These are phyloP conservation scores for Aspergillus ostianus DNA, from an alignment of 495 filamentous ascomycete species.

Conservation along the genomic window DNA sequence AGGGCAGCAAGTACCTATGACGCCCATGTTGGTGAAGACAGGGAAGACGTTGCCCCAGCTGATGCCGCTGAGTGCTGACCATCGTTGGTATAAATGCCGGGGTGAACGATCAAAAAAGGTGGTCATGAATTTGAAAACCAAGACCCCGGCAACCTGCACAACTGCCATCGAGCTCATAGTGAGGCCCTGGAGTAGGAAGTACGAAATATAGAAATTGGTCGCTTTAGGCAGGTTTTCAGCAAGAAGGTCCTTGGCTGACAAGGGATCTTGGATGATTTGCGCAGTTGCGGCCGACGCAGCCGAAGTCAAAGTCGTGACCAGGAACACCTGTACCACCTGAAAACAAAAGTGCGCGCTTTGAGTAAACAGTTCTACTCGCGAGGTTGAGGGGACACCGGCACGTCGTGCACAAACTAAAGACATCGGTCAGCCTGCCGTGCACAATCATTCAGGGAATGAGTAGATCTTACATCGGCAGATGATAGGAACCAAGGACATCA, in stretches of 20 bases:
- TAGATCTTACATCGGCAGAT: constrained; percentile 66
- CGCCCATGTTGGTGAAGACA: constrained; percentile 81
- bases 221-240: constrained; percentile 72
- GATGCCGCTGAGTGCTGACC: constrained; percentile 58
- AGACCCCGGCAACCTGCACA: constrained; percentile 69
- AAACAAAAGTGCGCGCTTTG: constrained; percentile 90
- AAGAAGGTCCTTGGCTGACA: constrained; percentile 59
- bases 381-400: constrained; percentile 71
- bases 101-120: constrained; percentile 63
- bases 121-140: constrained; percentile 73
- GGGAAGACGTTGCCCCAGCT: constrained; percentile 86
- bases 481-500: constrained; percentile 86
- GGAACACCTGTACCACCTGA: constrained; percentile 88
- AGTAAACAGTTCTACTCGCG: constrained; percentile 77
- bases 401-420: constrained; percentile 64
- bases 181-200: constrained; percentile 86
- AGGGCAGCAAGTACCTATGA: constrained; percentile 59
- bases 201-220: constrained; percentile 89
- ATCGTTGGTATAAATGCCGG: constrained; percentile 60
- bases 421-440: constrained; percentile 10
- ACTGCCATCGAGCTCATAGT: constrained; percentile 68
- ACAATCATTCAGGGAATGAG: neutral
- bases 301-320: constrained; percentile 75
- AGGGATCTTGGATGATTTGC: constrained; percentile 64
- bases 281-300: constrained; percentile 66